Evolutionary conservation across 768 basidiomycete genomes (phyloP).

Genomic region (Podaxis carcinomalis): DNA sequence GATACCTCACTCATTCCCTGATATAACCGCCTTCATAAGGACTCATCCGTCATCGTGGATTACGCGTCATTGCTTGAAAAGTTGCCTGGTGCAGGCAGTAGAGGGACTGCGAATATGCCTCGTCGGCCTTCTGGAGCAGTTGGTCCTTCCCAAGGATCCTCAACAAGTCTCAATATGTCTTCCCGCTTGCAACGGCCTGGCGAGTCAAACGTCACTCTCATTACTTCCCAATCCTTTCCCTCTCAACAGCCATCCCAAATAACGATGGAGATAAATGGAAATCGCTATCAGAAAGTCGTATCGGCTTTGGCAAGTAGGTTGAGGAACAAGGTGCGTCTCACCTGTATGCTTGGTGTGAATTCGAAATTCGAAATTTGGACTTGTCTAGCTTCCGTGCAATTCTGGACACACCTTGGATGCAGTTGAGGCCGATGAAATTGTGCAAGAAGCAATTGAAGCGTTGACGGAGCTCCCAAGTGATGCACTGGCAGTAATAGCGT

Average conservation of each 20-base stretch:
- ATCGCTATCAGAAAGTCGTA: conserved; percentile 80
- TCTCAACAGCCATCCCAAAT: conserved; percentile 28
- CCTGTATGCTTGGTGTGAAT: not conserved
- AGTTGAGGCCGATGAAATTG: conserved; percentile 72
- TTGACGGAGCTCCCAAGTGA: conserved; percentile 77
- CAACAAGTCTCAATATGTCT: conserved; percentile 15
- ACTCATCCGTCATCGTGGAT: not conserved
- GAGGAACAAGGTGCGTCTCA: conserved; percentile 64
- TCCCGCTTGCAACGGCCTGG: not conserved
- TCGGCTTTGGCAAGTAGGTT: conserved; percentile 75
- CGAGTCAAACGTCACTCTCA: not conserved
- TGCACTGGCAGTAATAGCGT: conserved; percentile 76
- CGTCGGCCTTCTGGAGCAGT: conserved; percentile 62
- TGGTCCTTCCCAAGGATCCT: conserved; percentile 26
- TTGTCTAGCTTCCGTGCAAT: conserved; percentile 71
- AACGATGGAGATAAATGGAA: conserved; percentile 24
- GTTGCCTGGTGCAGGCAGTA: conserved; percentile 1
- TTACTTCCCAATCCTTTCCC: not conserved
- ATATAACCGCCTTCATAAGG: not conserved
- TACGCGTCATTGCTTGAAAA: conserved; percentile 5
- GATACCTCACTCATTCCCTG: not conserved
- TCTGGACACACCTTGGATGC: conserved; percentile 72
- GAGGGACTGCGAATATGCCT: conserved; percentile 29
- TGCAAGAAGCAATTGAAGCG: conserved; percentile 72
- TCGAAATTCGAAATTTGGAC: conserved; percentile 5